Evolutionary conservation across 345 rosid species (phyloP).

Genomic region (Hibiscus trionum): DNA sequence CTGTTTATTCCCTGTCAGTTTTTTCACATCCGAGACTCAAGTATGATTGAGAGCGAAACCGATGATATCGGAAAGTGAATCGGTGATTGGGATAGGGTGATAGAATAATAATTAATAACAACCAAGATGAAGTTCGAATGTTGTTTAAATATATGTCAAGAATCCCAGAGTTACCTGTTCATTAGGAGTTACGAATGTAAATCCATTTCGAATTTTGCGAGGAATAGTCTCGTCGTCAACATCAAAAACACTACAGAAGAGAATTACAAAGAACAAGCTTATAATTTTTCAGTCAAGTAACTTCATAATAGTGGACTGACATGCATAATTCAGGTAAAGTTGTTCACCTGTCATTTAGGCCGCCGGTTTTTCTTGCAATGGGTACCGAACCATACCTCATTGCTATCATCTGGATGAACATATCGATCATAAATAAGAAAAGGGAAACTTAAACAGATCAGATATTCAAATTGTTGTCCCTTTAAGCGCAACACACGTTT

Average conservation of each 20-base stretch:
- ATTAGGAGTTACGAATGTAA: slow-evolving; percentile 57
- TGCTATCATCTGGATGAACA: slow-evolving; percentile 64
- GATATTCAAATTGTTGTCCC: slow-evolving; percentile 2
- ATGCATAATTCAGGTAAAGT: slow-evolving; percentile 5
- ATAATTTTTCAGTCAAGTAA: slow-evolving; percentile 7
- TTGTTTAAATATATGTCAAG: neutral
- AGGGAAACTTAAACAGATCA: neutral
- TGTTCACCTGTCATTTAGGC: slow-evolving; percentile 78
- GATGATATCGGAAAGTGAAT: neutral
- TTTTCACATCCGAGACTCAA: too few relatives aligned
- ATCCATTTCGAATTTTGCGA: slow-evolving; percentile 60
- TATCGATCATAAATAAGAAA: neutral
- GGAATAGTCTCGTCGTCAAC: slow-evolving; percentile 75
- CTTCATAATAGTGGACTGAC: neutral
- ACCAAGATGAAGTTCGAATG: neutral
- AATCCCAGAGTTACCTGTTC: slow-evolving; percentile 50
- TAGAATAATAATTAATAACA: neutral
- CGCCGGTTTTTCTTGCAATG: slow-evolving; percentile 82
- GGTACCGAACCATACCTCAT: slow-evolving; percentile 94
- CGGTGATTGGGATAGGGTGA: neutral
- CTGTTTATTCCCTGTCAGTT: slow-evolving; percentile 45
- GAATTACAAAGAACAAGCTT: neutral
- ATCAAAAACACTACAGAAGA: slow-evolving; percentile 60
- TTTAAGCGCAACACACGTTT: neutral
- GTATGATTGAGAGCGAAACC: neutral